These are phyloP conservation scores for Alternaria postmessia DNA, from an alignment of 2,329 filamentous ascomycete species.

Conservation along the genomic window DNA sequence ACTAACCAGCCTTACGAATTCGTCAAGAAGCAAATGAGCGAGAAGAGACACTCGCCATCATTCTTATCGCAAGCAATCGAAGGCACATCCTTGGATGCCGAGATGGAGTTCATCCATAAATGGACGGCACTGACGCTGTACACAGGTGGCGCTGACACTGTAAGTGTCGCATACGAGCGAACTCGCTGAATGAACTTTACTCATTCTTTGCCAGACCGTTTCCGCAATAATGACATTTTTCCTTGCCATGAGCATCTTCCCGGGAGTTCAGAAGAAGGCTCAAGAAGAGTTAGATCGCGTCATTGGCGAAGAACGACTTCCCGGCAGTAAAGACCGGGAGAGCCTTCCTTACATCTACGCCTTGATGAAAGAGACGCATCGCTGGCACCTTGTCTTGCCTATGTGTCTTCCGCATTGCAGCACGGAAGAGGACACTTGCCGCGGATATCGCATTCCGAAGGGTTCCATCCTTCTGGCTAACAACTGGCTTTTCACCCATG, in stretches of 20 bases:
- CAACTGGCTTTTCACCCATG: constrained; percentile 54
- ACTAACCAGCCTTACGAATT: constrained; percentile 55
- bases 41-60: constrained; percentile 43
- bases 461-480: constrained; percentile 48
- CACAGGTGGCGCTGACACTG: constrained; percentile 54
- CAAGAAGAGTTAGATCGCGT: constrained; percentile 58
- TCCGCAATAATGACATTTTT: constrained; percentile 56
- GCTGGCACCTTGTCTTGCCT: constrained; percentile 43
- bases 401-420: constrained; percentile 45
- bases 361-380: constrained; percentile 55
- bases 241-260: constrained; percentile 62
- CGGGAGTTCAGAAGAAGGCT: constrained; percentile 57
- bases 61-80: constrained; percentile 53
- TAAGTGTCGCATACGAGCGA: constrained; percentile 17
- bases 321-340: constrained; percentile 56
- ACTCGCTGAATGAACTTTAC: neutral
- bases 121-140: constrained; percentile 56
- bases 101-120: constrained; percentile 49
- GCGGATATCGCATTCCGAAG: constrained; percentile 54
- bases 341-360: constrained; percentile 50
- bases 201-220: constrained; percentile 44
- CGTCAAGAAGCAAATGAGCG: constrained; percentile 52
- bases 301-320: constrained; percentile 56
- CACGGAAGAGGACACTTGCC: constrained; percentile 47
- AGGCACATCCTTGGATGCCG: constrained; percentile 31